Evolutionary conservation across 2,329 filamentous ascomycete species (phyloP), one percentile per base, ranked within the genome.

Genomic region (Celoporthe dispersa): DNA sequence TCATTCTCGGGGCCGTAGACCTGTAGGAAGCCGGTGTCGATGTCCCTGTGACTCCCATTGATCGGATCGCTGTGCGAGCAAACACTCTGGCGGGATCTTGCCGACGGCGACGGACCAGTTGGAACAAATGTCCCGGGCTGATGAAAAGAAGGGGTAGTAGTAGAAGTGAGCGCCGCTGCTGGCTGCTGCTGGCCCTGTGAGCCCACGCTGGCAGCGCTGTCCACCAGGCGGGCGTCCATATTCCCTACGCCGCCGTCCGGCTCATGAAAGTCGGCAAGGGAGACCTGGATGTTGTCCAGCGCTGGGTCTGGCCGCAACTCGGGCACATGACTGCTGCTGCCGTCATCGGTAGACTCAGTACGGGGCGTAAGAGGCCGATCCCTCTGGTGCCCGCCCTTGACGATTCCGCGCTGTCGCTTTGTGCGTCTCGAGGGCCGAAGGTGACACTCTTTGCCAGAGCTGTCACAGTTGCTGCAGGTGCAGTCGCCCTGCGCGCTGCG

Each of bases 1-100:
- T 78, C 74, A 61, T 80, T 79, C 62, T 80, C 78, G 0, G 78
- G 77, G 0, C 76, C 78, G 55, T 78, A 80, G 12, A 80, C 74
- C 19, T 80, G 78, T 0, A 80, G 73, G 31, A 80, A 80, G 1
- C 78, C 78, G 0, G 78, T 80, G 39, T 80, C 78, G 2, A 80
- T 76, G 51, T 80, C 78, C 37, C 68, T 28, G 57, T 61, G 57
- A 37, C 28, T 37, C 11, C 33, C 31, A 14, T 8, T 12, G 19
- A 61, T 61, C 22, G 22, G 19, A 61, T 61, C 57, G 31, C 12
- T 9, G 31, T n/a, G 33, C 28, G 57, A 61, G 3, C 25, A 28
- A 35, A 22, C 31, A 37, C 64, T 66, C 37, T 41, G 64, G 25
- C 41, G 51, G 11, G 64, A 66, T 19, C 48, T 16, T 53, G 31